These are phyloP conservation scores for Aspergillus vadensis DNA, from an alignment of 2,329 filamentous ascomycete species.

Conservation along the genomic window DNA sequence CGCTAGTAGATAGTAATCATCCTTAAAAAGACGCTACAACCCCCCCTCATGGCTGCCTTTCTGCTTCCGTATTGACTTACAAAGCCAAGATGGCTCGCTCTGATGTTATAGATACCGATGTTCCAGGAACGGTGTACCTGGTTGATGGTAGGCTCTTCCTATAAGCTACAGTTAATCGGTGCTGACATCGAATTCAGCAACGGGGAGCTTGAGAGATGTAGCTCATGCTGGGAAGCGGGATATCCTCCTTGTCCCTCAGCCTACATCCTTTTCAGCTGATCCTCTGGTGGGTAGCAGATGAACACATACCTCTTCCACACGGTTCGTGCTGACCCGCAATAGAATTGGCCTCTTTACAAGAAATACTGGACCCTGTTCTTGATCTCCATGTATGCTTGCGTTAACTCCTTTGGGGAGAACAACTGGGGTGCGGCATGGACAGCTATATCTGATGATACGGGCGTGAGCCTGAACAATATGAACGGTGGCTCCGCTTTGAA, in stretches of 20 bases:
- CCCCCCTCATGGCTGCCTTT: neutral
- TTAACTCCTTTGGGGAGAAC: constrained; percentile 46
- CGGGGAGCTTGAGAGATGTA: constrained; percentile 23
- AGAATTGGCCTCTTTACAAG: constrained; percentile 41
- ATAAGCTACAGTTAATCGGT: neutral
- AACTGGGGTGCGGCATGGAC: constrained; percentile 48
- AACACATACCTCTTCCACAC: neutral
- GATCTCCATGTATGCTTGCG: constrained; percentile 44
- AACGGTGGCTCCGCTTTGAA: constrained; percentile 46
- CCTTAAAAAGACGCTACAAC: constrained; percentile 3
- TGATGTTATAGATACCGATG: constrained; percentile 27
- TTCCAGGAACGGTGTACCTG: constrained; percentile 39
- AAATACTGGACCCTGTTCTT: constrained; percentile 46
- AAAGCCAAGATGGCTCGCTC: constrained; percentile 18
- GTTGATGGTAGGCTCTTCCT: constrained; percentile 29
- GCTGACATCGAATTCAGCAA: constrained; percentile 12
- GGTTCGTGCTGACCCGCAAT: neutral
- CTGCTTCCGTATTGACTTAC: neutral
- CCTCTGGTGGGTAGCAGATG: constrained; percentile 26
- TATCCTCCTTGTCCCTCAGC: constrained; percentile 38
- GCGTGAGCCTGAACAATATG: constrained; percentile 43
- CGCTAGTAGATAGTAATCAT: neutral
- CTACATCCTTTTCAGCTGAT: constrained; percentile 33
- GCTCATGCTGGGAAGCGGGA: constrained; percentile 28
- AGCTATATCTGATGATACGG: constrained; percentile 42